phyloP scores from a whole-genome alignment of 805 yeast species.

The Barnettozyma siamensis region DNA sequence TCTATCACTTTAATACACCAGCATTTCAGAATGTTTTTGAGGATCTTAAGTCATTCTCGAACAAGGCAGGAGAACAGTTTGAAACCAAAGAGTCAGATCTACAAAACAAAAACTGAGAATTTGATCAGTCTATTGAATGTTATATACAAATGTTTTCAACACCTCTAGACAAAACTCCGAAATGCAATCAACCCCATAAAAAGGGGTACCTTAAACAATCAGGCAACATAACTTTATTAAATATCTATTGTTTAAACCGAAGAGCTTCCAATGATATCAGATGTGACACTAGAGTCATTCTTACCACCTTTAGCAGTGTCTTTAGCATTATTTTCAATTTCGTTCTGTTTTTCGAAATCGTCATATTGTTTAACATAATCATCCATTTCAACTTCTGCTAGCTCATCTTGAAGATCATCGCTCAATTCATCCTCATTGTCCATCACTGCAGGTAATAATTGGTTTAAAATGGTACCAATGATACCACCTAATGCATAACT shows the following conservation, averaged over 20 bases:
- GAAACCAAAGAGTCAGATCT: too few relatives aligned
- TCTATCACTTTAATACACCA: too few relatives aligned
- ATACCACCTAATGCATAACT: constrained; percentile 70
- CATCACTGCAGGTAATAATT: constrained; percentile 53
- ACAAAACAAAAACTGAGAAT: too few relatives aligned
- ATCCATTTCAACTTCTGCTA: constrained; percentile 21
- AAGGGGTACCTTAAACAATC: too few relatives aligned
- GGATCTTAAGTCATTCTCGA: too few relatives aligned
- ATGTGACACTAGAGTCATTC: neutral
- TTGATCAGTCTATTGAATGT: too few relatives aligned
- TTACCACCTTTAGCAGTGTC: neutral
- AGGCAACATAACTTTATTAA: too few relatives aligned
- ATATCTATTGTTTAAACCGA: neutral
- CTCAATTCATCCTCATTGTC: constrained; percentile 34
- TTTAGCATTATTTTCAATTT: constrained; percentile 6
- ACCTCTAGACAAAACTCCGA: too few relatives aligned
- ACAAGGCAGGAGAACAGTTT: too few relatives aligned
- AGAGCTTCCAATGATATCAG: neutral
- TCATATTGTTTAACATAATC: constrained; percentile 23
- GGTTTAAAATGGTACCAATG: constrained; percentile 54
- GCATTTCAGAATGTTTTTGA: too few relatives aligned
- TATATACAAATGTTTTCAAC: too few relatives aligned
- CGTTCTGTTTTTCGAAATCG: constrained; percentile 16
- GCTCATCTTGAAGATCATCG: constrained; percentile 7
- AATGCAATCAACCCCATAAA: too few relatives aligned